Evolutionary conservation across 306 rosid genomes (phyloP).

Genomic region (Rosa chinensis): DNA sequence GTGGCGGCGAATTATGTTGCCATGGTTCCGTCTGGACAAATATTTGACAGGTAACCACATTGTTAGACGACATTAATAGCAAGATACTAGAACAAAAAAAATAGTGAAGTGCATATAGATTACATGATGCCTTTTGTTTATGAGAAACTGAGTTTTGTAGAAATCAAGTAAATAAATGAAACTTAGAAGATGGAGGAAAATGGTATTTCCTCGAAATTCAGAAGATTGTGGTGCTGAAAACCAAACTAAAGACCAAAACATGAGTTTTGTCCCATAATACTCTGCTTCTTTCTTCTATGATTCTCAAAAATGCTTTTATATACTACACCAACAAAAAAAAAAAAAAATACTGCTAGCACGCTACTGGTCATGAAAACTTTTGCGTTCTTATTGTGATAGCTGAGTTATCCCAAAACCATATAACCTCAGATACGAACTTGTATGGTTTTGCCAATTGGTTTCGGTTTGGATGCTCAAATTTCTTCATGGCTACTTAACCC

Average conservation of each 20-base stretch:
- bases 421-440: background rate
- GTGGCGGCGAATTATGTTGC: conserved; percentile 97
- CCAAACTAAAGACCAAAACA: background rate
- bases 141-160: background rate
- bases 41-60: conserved; percentile 80
- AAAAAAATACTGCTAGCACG: background rate
- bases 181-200: background rate
- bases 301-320: background rate
- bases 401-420: background rate
- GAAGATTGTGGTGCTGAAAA: background rate
- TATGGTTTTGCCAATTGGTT: background rate
- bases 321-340: background rate
- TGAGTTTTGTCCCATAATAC: background rate
- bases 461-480: background rate
- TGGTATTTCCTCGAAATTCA: background rate
- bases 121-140: background rate
- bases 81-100: background rate
- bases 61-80: background rate
- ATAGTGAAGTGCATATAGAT: background rate
- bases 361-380: background rate
- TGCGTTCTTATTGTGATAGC: background rate
- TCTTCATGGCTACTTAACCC: background rate
- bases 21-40: conserved; percentile 95
- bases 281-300: background rate
- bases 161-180: too few species aligned